These are phyloP conservation scores for Lunasporangiospora selenospora DNA, from an alignment of 192 early-diverging fungal species.

Conservation along the genomic window DNA sequence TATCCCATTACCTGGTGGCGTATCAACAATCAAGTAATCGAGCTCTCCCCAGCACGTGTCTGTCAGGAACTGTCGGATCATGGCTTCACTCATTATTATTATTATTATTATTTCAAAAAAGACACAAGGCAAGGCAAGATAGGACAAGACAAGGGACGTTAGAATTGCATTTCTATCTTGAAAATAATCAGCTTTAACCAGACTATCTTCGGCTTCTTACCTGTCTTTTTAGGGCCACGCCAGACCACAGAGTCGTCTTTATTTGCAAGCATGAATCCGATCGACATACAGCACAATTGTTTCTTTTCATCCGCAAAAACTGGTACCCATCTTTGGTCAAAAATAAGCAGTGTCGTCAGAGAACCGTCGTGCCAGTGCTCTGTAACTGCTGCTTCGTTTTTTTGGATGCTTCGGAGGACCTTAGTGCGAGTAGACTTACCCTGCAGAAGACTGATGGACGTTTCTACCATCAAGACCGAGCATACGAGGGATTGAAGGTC, in stretches of 20 bases:
- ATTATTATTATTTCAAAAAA: neutral
- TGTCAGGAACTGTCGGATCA: conserved; percentile 97
- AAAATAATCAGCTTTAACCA: conserved; percentile 5
- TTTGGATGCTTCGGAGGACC: conserved; percentile 60
- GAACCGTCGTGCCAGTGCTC: neutral
- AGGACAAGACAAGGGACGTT: conserved; percentile 6
- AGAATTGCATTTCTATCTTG: conserved; percentile 6
- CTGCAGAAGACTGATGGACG: conserved; percentile 90
- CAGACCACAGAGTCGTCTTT: conserved; percentile 96
- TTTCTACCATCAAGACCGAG: conserved; percentile 87
- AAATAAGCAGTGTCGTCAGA: neutral
- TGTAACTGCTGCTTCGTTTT: too few species aligned
- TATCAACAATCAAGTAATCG: conserved; percentile 96
- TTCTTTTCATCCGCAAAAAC: conserved; percentile 74
- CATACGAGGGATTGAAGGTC: conserved; percentile 97
- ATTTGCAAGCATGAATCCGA: conserved; percentile 90
- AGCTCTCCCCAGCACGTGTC: conserved; percentile 98
- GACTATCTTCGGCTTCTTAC: conserved; percentile 55
- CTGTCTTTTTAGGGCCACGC: conserved; percentile 99
- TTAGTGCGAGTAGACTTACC: conserved; percentile 72
- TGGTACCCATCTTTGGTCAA: conserved; percentile 73
- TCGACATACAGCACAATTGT: conserved; percentile 90
- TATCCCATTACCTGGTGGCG: conserved; percentile 87
- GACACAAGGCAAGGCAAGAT: conserved; percentile 4
- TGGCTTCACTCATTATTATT: conserved; percentile 67